Conservation (phyloP, 441 rosid species). For the Sinapis alba region DNA sequence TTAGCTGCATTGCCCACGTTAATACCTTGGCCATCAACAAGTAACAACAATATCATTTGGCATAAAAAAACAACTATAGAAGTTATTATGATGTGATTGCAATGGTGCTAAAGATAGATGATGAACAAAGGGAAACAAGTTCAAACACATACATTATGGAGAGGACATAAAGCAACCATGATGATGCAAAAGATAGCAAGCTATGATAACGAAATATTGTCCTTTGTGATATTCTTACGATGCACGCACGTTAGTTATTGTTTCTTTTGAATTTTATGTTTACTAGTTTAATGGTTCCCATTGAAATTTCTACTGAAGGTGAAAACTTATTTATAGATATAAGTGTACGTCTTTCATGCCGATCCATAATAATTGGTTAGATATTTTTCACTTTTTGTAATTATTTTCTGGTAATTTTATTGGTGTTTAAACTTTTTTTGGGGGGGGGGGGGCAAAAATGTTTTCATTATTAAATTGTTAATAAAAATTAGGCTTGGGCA, state of each 20-base stretch:
- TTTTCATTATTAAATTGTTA: neutral
- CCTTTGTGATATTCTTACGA: too few relatives aligned
- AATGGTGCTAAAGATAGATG: neutral
- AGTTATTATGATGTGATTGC: neutral
- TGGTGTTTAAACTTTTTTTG: too few relatives aligned
- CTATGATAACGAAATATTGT: neutral
- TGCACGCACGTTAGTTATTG: neutral
- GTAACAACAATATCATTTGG: neutral
- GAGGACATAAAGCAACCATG: neutral
- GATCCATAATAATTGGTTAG: neutral
- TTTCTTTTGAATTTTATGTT: neutral
- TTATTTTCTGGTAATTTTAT: neutral
- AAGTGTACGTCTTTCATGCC: neutral
- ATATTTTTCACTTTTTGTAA: neutral
- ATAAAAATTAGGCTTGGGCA: neutral
- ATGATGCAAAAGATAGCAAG: neutral
- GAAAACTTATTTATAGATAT: neutral
- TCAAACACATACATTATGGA: neutral
- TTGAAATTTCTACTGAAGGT: neutral
- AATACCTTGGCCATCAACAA: neutral
- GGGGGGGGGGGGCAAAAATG: too few relatives aligned
- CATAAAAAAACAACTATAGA: too few relatives aligned
- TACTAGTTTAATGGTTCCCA: neutral
- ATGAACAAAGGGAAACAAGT: neutral
- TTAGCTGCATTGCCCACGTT: neutral